phyloP scores from a whole-genome alignment of 768 basidiomycete species.

The Jaapia argillacea region DNA sequence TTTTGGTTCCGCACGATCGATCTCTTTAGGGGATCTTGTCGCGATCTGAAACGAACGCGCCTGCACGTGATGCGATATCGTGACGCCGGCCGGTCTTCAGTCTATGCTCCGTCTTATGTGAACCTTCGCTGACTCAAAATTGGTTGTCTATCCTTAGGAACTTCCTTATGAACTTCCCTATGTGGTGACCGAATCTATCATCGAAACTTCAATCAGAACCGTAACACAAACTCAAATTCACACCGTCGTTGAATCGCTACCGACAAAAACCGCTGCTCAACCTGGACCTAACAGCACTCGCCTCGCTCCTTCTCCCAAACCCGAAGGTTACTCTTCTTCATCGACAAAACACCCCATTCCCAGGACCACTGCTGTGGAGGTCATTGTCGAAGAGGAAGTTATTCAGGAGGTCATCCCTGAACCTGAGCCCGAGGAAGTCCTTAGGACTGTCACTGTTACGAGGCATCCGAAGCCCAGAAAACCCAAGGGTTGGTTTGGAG shows the following conservation, averaged over 20 bases:
- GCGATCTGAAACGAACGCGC: constrained; percentile 16
- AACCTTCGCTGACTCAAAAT: constrained; percentile 7
- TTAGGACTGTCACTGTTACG: background rate
- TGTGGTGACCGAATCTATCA: constrained; percentile 46
- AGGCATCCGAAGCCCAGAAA: background rate
- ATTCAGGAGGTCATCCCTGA: background rate
- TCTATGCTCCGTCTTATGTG: constrained; percentile 2
- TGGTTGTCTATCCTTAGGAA: constrained; percentile 3
- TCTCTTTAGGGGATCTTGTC: constrained; percentile 24
- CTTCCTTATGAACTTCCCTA: constrained; percentile 31
- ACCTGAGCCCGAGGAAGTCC: background rate
- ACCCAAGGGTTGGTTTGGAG: background rate
- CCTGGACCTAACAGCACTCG: constrained; percentile 76
- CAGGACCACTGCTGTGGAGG: constrained; percentile 64
- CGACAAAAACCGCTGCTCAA: constrained; percentile 42
- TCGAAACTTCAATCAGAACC: constrained; percentile 36
- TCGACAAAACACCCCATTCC: constrained; percentile 50
- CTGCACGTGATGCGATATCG: constrained; percentile 19
- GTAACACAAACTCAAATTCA: constrained; percentile 39
- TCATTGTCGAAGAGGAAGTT: constrained; percentile 46
- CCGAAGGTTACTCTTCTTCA: constrained; percentile 48
- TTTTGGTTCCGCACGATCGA: constrained; percentile 21
- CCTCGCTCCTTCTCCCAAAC: constrained; percentile 61
- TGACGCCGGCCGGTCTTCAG: constrained; percentile 24
- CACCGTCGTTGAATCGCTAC: constrained; percentile 22